Base-by-base conservation (phyloP, 2,329 filamentous ascomycete genomes). In the Epichloe amarillans region DNA sequence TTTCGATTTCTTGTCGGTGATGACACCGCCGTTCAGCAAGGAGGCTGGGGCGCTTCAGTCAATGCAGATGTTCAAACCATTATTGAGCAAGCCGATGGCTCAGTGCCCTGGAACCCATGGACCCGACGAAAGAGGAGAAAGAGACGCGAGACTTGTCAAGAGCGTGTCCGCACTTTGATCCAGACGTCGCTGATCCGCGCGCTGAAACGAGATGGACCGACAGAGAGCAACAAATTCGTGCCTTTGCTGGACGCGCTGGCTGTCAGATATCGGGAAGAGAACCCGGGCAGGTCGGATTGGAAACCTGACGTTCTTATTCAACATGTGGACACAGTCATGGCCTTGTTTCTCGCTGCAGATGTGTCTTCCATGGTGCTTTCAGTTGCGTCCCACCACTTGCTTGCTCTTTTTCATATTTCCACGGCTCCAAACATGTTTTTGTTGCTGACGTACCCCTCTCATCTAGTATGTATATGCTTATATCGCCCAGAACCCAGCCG, bases 281-380 rank as follows among this genome's bases (percentile, higher is more conserved):
- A 43, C 47, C 47, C 47, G 17, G 19, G 11, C 17, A 23, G 30
- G 39, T 43, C 19, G 26, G 33, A 49, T 12, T 49, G 47, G 47
- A 30, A 49, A 10, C 6, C 19, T 15, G 40, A 49, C 30, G n/a
- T 19, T 15, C 8, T 49, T 7, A 30, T 30, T 19, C 47, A 49
- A 15, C 47, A 49, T n/a, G 17, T 49, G 30, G 47, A 49, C 35
- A 49, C 47, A 26, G 17, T 44, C 30, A 49, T 43, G 47, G 19
- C 47, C 47, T 23, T 49, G 21, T 43, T 49, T 30, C 47, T 49
- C 26, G 47, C 40, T 5, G 40, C 47, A 38, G 47, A 49, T 15
- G 33, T 49, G 39, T 49, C 47, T 8, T 49, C 47, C 14, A 49
- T 49, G 47, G 47, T 49, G 26, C 35, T 49, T 36, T 38, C 47